Evolutionary conservation across 179 eudicot species (phyloP), one percentile per base, ranked within the genome.

Genomic region (Spinacia oleracea): DNA sequence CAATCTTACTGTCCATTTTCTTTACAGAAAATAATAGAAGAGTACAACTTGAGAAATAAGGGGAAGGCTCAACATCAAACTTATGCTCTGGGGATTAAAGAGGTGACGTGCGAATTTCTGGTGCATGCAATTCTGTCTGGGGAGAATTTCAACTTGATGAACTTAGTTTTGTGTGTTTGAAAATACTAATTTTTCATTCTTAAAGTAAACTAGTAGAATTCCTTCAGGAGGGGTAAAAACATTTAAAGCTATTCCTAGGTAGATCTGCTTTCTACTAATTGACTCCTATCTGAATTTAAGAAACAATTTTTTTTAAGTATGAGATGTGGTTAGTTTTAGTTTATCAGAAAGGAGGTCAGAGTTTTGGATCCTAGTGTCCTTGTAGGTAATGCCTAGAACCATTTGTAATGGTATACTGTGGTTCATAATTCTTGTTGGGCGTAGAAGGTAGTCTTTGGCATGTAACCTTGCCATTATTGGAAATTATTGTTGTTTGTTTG

Each of bases 41-140:
- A 89, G 66, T 92, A 84, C 92, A 90, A 89, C 18, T 81, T 96
- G 86, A 90, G 99, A 85, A 90, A 89, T 80, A 93, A 90, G 82
- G 98, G 88, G 68, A 87, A 88, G n/a, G 93, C 90, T 55, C 99
- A 96, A 77, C 99, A 96, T 88, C 99, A 96, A 84, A 96, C 99
- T 70, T 96, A 96, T 85, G 99, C 97, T 72, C 80, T 96, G 83
- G 99, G 99, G 58, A 90, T 96, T 81, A 96, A 96, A 86, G 99
- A 96, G 99, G 98, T 93, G 81, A 79, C 38, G 12, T 5, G 56
- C 62, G 4, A 51, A 78, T 71, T 59, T 45, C 18, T 29, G 40
- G 70, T 23, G 35, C 31, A 10, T 70, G 45, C 31, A 32, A 23
- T 56, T 69, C 40, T 73, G 46, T 25, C 6, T 20, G n/a, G 38